Evolutionary conservation across 2,329 filamentous ascomycete species (phyloP), one percentile per base, ranked within the genome.

Genomic region (Botrytis medusae): DNA sequence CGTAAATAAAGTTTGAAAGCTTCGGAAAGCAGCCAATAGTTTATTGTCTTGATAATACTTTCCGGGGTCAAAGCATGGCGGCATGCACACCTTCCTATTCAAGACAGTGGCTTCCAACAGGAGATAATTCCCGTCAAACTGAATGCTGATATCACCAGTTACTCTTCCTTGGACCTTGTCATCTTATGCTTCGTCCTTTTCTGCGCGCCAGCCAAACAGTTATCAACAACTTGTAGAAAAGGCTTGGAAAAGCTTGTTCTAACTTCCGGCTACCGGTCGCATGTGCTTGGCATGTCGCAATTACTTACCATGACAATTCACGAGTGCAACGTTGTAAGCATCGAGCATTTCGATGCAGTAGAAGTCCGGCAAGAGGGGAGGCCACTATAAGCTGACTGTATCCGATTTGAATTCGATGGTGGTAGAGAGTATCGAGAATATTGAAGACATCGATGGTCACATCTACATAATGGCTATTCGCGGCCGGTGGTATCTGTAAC

Each of bases 81-180:
- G 34, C 34, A 68, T 54, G 40, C 48, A 12, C 48, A 69, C 65
- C 65, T 69, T 69, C 65, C 48, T 69, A 32, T 69, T 69, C 22
- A 42, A 69, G 48, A 44, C 18, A 14, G 48, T 25, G 51, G 29
- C 22, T n/a, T n/a, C 9, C 14, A 32, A 29, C n/a, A 8, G 51
- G 42, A 44, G 61, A 63, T 63, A 63, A 42, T 16, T 63, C 40
- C 18, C 9, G 5, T 7, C 48, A 48, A 25, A 57, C 9, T 25
- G 48, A 42, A n/a, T n/a, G 54, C 40, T 57, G 34, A 42, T 42
- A 12, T 42, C 18, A 54, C 18, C 9, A 68, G 34, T 20, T 32
- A 57, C 16, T 7, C 2, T 42, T 37, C 34, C 25, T 40, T 22
- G 14, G 46, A n/a, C 46, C 32, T 42, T 2, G 34, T 22, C 8